Conservation (phyloP, 495 filamentous ascomycete species). For the Talaromyces liani region DNA sequence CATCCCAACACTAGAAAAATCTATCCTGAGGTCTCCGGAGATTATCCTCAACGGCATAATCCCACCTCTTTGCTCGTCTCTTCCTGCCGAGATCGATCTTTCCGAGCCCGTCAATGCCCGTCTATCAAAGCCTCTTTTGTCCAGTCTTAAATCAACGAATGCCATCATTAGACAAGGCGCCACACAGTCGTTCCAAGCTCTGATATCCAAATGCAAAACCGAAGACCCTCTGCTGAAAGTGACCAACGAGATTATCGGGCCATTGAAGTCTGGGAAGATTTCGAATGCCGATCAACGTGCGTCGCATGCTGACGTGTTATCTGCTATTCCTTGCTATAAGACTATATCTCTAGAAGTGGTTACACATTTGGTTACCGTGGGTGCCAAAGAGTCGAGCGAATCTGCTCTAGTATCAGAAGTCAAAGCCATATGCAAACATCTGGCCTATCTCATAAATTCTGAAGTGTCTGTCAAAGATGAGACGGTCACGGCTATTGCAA, state of each 20-base stretch:
- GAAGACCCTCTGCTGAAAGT: constrained; percentile 52
- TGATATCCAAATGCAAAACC: constrained; percentile 50
- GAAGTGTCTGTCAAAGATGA: constrained; percentile 51
- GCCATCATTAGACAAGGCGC: constrained; percentile 66
- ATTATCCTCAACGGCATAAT: constrained; percentile 75
- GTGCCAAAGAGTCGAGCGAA: constrained; percentile 82
- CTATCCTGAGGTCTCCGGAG: constrained; percentile 81
- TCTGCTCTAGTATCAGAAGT: constrained; percentile 68
- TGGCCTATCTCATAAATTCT: constrained; percentile 50
- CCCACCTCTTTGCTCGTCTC: constrained; percentile 55
- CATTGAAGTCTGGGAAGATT: constrained; percentile 74
- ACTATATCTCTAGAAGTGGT: constrained; percentile 58
- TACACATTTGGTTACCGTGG: constrained; percentile 52
- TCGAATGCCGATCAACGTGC: constrained; percentile 74
- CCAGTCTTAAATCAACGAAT: constrained; percentile 87
- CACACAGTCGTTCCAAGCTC: constrained; percentile 59
- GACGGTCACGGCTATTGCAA: constrained; percentile 61
- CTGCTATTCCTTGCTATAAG: constrained; percentile 47
- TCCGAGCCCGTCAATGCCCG: constrained; percentile 60
- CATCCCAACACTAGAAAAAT: constrained; percentile 77
- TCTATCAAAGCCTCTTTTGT: constrained; percentile 75
- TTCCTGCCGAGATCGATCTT: constrained; percentile 66
- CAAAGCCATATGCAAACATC: constrained; percentile 55
- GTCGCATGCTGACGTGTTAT: constrained; percentile 70
- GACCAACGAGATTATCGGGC: constrained; percentile 65